phyloP scores from a whole-genome alignment of 768 basidiomycete genomes.

The Roridomyces roridus region DNA sequence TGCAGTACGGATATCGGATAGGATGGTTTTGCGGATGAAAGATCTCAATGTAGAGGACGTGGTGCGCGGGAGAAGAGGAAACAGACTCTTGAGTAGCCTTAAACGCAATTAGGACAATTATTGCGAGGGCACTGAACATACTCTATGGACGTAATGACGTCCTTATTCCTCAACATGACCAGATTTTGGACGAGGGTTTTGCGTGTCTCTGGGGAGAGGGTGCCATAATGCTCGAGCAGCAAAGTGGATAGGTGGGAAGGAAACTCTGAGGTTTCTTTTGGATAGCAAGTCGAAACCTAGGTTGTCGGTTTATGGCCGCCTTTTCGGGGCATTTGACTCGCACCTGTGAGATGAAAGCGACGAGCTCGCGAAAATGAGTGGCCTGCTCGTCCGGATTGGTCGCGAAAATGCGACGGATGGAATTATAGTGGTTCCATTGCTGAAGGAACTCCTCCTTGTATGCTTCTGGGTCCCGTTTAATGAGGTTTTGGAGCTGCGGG shows the following conservation, averaged over 20 bases:
- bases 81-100: constrained; percentile 89
- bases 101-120: neutral
- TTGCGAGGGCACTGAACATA: constrained; percentile 44
- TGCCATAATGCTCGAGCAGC: constrained; percentile 79
- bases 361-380: constrained; percentile 83
- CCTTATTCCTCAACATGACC: constrained; percentile 92
- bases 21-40: constrained; percentile 91
- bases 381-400: constrained; percentile 86
- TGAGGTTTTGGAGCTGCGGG: constrained; percentile 94
- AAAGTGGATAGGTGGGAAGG: constrained; percentile 80
- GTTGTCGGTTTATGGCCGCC: neutral
- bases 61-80: constrained; percentile 94
- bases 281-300: constrained; percentile 92
- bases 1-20: constrained; percentile 91
- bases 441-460: constrained; percentile 97
- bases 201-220: constrained; percentile 80
- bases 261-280: constrained; percentile 86
- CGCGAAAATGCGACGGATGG: constrained; percentile 83
- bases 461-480: constrained; percentile 88
- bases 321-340: constrained; percentile 10
- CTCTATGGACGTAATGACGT: constrained; percentile 92
- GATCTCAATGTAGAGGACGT: constrained; percentile 83
- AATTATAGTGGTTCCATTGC: constrained; percentile 96
- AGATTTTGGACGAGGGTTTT: constrained; percentile 89
- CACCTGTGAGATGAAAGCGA: constrained; percentile 91